Percentiles rank a stretch among this genome's conserved stretches.
These are phyloP conservation scores for Yamadazyma diospyri DNA, from an alignment of 1,139 yeast species.

Conservation along the genomic window DNA sequence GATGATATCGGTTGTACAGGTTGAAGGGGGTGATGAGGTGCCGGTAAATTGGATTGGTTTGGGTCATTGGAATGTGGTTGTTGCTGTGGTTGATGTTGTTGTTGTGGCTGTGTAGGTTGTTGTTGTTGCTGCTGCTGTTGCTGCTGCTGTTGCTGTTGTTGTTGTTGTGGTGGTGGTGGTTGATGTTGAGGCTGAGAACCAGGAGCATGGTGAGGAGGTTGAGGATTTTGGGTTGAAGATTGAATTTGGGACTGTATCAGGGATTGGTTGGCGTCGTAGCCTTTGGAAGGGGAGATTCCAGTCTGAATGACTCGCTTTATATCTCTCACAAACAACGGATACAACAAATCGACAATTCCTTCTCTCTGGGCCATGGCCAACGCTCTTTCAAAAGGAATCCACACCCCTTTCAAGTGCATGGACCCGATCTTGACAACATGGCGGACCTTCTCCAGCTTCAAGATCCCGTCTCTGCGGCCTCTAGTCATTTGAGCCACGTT, in stretches of 20 bases:
- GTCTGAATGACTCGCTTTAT: conserved; percentile 67
- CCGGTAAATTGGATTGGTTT: conserved; percentile 7
- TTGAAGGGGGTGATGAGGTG: not conserved
- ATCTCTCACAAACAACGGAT: conserved; percentile 86
- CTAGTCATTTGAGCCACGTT: conserved; percentile 57
- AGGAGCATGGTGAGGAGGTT: conserved; percentile 13
- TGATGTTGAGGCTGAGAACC: not conserved
- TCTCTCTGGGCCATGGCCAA: conserved; percentile 88
- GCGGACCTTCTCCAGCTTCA: conserved; percentile 82
- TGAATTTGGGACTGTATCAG: too few species aligned
- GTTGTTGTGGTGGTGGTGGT: conserved; percentile 6
- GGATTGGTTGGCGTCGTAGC: conserved; percentile 22
- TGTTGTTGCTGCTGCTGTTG: too few species aligned
- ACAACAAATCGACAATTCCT: conserved; percentile 78
- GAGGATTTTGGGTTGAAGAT: conserved; percentile 9
- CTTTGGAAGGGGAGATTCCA: conserved; percentile 40
- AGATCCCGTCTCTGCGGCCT: conserved; percentile 54
- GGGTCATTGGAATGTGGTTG: conserved; percentile 8
- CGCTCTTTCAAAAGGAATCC: conserved; percentile 97
- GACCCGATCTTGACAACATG: conserved; percentile 96
- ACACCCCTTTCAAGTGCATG: conserved; percentile 95
- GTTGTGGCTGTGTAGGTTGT: too few species aligned
- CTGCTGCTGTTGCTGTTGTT: conserved; percentile 8
- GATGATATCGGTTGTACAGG: conserved; percentile 1
- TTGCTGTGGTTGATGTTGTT: conserved; percentile 9